Base-by-base conservation (phyloP, 257 asterid species). In the Ajuga chamaepitys region DNA sequence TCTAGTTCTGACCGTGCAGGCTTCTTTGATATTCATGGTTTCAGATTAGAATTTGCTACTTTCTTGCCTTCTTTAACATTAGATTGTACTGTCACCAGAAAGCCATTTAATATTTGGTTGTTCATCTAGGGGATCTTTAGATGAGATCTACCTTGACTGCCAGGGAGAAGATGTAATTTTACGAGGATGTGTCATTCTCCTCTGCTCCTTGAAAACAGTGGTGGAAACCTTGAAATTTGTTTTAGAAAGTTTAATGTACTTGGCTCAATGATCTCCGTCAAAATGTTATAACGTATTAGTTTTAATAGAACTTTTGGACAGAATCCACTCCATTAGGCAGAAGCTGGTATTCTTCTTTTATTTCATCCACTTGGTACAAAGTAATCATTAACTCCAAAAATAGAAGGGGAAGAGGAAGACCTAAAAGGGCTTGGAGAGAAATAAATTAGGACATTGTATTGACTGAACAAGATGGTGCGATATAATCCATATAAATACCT, bases 1-100 rank as follows among this genome's bases (percentile, higher is more conserved):
- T 50, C 68, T 48, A 32, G 48, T 65, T 41, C 21, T 63, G 22
- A n/a, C 55, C 54, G 13, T 58, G 26, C 30, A 56, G 51, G 48
- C 62, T 71, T 76, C 65, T 66, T 10, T 13, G 35, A 53, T 71
- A 51, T 48, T 26, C 51, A 12, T 44, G 54, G 12, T 14, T 16
- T 48, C 53, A 14, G 26, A n/a, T 25, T 22, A 12, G 57, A 46
- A 21, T 46, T 41, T 18, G 22, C 62, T 26, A 22, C 6, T 30
- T 51, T 45, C 4, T 58, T 37, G 25, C 46, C 42, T 45, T 66
- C 55, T 51, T 37, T 37, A 13, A 7, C 38, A 35, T 26, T 25
- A 50, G 52, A 47, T 67, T 40, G 7, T 42, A 42, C 28, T 14
- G 9, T 28, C 17, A 7, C 12, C 47, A 64, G 24, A 69, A 61